Base-by-base conservation (phyloP, 257 asterid species). In the Solanum okadae region DNA sequence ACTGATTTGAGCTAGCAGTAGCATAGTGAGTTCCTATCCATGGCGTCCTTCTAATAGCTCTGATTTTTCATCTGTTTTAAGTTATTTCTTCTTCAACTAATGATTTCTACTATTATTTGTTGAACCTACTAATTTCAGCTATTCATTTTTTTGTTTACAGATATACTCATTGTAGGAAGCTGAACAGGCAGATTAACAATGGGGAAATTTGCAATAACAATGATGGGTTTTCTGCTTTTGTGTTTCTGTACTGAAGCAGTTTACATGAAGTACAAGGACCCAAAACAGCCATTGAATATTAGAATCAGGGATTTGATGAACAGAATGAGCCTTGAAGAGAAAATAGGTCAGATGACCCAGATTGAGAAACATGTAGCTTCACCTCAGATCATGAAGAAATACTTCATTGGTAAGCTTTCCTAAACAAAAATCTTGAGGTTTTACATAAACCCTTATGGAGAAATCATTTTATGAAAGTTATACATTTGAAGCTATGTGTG, bases 301-400 rank as follows among this genome's bases (percentile, higher is more conserved):
- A 86, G 91, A 82, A 65, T 89, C 70, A 86, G 37, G 5, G 89
- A 89, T 56, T 87, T 89, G 85, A 85, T 86, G 84, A 81, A 42
- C 8, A 87, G 91, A 59, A 89, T 89, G 91, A 89, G 85, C 59
- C 87, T 89, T 71, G 79, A 82, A 46, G 91, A 89, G 42, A 89
- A 89, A 65, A 52, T 89, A 38, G 89, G 91, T 20, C 91, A 89
- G 86, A 89, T 89, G 91, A 89, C 88, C 27, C 91, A 89, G 85
- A 87, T 89, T 83, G 91, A 89, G 25, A 72, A 84, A 71, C 52
- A 37, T 40, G 89, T 81, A 31, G 89, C 91, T 70, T 31, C 87
- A 33, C 75, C 87, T 35, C 87, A 82, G 18, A 86, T 87, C 70
- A 87, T 85, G 90, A 63, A 77, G 33, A 81, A 86, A 22, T 77